Conservation (phyloP, 805 yeast genomes). For the Sugiyamaella qingdaonensis region DNA sequence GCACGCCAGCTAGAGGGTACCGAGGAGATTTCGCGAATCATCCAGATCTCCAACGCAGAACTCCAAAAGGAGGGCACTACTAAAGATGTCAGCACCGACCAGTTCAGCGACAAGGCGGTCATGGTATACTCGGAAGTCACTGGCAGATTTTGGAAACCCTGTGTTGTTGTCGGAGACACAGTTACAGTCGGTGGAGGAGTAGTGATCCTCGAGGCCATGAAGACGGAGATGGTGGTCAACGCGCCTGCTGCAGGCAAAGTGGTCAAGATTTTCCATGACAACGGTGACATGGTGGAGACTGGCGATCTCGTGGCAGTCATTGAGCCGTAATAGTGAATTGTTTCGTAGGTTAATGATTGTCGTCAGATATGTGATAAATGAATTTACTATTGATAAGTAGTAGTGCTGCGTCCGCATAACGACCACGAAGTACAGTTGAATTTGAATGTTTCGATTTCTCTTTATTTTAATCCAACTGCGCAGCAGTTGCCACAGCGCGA, state of each 20-base stretch:
- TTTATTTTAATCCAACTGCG: too few species aligned
- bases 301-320: conserved; percentile 91
- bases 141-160: conserved; percentile 93
- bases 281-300: conserved; percentile 96
- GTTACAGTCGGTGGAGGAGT: conserved; percentile 75
- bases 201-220: conserved; percentile 95
- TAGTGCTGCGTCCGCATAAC: too few species aligned
- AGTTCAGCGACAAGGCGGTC: conserved; percentile 73
- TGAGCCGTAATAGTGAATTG: conserved; percentile 34
- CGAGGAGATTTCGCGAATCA: conserved; percentile 79
- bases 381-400: neutral
- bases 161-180: conserved; percentile 71
- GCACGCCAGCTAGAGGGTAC: conserved; percentile 73
- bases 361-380: too few species aligned
- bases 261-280: conserved; percentile 50
- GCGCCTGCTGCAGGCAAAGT: conserved; percentile 47
- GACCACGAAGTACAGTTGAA: neutral
- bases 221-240: conserved; percentile 89
- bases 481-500: too few species aligned
- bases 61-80: conserved; percentile 47
- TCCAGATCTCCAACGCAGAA: conserved; percentile 76
- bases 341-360: neutral
- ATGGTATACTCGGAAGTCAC: conserved; percentile 89
- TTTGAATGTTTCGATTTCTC: too few species aligned
- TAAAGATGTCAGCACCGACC: conserved; percentile 43